Evolutionary conservation across 208 protist species (phyloP).

Genomic region (Crithidia brevicula): DNA sequence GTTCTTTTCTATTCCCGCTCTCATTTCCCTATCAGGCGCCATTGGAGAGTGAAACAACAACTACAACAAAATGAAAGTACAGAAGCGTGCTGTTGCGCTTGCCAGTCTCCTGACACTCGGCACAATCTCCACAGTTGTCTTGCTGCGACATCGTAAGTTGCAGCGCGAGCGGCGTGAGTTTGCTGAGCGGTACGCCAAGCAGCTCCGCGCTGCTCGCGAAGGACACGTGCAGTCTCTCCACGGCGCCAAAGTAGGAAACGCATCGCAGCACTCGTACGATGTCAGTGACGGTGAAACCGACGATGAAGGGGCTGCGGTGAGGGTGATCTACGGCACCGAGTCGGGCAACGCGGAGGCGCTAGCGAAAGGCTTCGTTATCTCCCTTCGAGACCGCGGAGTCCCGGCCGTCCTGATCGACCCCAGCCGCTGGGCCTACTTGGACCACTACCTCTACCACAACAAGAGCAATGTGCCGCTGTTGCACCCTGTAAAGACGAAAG

Average conservation of each 20-base stretch:
- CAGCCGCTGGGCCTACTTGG: slow-evolving; percentile 52
- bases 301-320: slow-evolving; percentile 16
- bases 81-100: slow-evolving; percentile 1
- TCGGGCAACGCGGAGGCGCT: slow-evolving; percentile 73
- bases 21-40: too few species aligned
- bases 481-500: slow-evolving; percentile 4
- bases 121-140: not conserved
- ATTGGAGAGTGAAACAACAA: too few species aligned
- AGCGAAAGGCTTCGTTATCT: slow-evolving; percentile 57
- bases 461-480: slow-evolving; percentile 26
- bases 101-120: slow-evolving; percentile 5
- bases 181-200: slow-evolving; percentile 37
- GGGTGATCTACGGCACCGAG: slow-evolving; percentile 74
- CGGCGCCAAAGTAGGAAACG: not conserved
- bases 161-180: slow-evolving; percentile 43
- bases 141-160: slow-evolving; percentile 8
- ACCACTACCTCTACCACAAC: slow-evolving; percentile 36
- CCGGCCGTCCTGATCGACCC: slow-evolving; percentile 63
- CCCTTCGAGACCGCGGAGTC: slow-evolving; percentile 61
- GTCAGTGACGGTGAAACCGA: slow-evolving; percentile 2
- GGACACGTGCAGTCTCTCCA: slow-evolving; percentile 10
- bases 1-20: too few species aligned
- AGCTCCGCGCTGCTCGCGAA: slow-evolving; percentile 26
- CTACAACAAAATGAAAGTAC: not conserved
- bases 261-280: slow-evolving; percentile 9